Base-by-base conservation (phyloP, 352 stramenopile species). In the Pythium brassicae region DNA sequence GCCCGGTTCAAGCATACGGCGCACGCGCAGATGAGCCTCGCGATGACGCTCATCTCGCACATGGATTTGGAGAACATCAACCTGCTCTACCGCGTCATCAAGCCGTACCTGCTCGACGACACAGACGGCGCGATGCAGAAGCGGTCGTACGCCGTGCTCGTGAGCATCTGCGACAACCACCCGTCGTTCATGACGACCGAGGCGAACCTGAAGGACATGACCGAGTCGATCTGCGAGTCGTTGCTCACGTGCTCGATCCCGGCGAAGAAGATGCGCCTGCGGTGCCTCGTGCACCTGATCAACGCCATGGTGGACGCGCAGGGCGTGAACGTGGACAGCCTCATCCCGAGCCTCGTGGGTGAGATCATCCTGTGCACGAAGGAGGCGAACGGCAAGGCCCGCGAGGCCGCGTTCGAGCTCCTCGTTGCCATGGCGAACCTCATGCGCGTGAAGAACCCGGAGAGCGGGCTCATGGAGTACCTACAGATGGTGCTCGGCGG, bases 341-440 rank as follows among this genome's bases (percentile, higher is more conserved):
- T 97, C 19, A 87, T 97, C 53, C 85, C 91, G 40, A 89, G 89
- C 60, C 82, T 98, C 25, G 82, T 98, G n/a, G 88, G 88, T 23
- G 96, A 99, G 72, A 96, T 98, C 50, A 87, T 98, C 54, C 73
- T 99, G 22, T 98, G 93, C 67, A 95, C 97, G 19, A 99, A 99
- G 72, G 96, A 99, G 68, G 92, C 92, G 12, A 99, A 98, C 57
- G 90, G 81, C 39, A 98, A 98, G 63, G 96, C 95, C 26, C 81
- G 86, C 43, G 86, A 95, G 63, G 83, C 83, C 15, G 86, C 86
- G 20, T 95, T 95, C 43, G 83, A 92, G 66, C 60, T 96, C 54
- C 62, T 95, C 48, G 67, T 96, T 29, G 82, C 83, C 32, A 93
- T 95, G 84, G 83, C 83, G 15, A 72, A 86, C 60, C 70, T 94